phyloP scores from a whole-genome alignment of 176 grass and related monocot species.

The Cocos nucifera region DNA sequence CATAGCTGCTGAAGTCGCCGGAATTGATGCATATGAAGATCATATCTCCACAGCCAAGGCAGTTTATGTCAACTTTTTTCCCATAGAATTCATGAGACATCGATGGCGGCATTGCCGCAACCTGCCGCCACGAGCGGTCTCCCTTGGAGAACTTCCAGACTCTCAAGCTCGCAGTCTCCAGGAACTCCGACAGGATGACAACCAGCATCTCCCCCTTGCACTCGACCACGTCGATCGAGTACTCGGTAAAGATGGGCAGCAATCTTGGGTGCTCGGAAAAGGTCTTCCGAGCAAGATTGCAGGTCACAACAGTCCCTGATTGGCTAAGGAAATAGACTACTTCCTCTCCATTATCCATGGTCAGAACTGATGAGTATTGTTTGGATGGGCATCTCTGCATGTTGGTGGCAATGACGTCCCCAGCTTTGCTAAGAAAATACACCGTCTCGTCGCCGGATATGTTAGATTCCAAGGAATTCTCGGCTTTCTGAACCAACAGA shows the following conservation, averaged over 20 bases:
- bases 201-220: constrained; percentile 46
- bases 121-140: constrained; percentile 48
- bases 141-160: constrained; percentile 58
- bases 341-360: constrained; percentile 16
- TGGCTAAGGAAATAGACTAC: constrained; percentile 64
- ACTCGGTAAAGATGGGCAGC: constrained; percentile 45
- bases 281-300: constrained; percentile 36
- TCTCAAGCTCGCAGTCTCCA: constrained; percentile 57
- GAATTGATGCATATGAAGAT: constrained; percentile 73
- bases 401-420: constrained; percentile 55
- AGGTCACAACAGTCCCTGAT: constrained; percentile 50
- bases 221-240: constrained; percentile 80
- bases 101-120: constrained; percentile 67
- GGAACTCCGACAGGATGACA: constrained; percentile 70
- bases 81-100: constrained; percentile 60
- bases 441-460: constrained; percentile 32
- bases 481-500: constrained; percentile 22
- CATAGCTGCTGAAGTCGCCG: constrained; percentile 33
- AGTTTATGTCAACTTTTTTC: constrained; percentile 85
- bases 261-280: constrained; percentile 60
- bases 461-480: constrained; percentile 8
- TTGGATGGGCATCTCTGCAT: constrained; percentile 53
- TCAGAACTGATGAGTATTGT: constrained; percentile 57
- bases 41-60: constrained; percentile 45
- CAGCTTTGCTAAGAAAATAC: constrained; percentile 80